A percentile compares a stretch with the other conserved stretches of the same genome.
Conservation (phyloP, 2,329 filamentous ascomycete species). For the Aspergillus brasiliensis region DNA sequence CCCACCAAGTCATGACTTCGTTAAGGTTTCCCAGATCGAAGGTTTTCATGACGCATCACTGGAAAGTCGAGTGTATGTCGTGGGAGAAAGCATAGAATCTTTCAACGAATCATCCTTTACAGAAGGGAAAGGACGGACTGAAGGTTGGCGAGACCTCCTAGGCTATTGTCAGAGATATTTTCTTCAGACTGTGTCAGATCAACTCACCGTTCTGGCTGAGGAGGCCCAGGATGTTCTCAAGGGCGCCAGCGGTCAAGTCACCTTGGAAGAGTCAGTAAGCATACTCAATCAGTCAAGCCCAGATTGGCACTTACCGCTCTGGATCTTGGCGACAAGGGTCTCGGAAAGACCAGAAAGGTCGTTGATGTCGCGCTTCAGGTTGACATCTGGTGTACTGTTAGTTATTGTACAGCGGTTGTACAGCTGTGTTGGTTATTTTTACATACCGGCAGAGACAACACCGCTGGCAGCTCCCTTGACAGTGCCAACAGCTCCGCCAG, state of each 20-base stretch:
- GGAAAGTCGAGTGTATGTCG: background rate
- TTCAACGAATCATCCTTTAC: background rate
- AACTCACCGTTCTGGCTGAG: constrained; percentile 15
- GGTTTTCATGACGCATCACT: constrained; percentile 8
- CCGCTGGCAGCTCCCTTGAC: constrained; percentile 4
- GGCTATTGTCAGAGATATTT: constrained; percentile 1
- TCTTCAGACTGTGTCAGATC: background rate
- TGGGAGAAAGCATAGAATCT: background rate
- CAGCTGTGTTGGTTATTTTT: background rate
- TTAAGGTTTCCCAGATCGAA: constrained; percentile 3
- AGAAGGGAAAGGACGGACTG: constrained; percentile 7
- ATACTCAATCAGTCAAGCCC: background rate
- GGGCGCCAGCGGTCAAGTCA: constrained; percentile 15
- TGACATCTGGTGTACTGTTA: constrained; percentile 12
- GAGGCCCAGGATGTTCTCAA: constrained; percentile 15
- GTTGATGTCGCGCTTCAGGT: constrained; percentile 6
- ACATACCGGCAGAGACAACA: constrained; percentile 21
- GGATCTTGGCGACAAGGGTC: constrained; percentile 13
- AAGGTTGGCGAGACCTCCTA: constrained; percentile 13
- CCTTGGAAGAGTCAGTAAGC: constrained; percentile 7
- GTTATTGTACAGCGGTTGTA: background rate
- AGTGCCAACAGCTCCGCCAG: background rate
- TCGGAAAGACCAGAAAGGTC: constrained; percentile 21
- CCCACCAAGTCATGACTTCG: constrained; percentile 12
- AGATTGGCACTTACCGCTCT: constrained; percentile 13